Conservation (phyloP, 345 rosid genomes). For the Fremontodendron californicum region DNA sequence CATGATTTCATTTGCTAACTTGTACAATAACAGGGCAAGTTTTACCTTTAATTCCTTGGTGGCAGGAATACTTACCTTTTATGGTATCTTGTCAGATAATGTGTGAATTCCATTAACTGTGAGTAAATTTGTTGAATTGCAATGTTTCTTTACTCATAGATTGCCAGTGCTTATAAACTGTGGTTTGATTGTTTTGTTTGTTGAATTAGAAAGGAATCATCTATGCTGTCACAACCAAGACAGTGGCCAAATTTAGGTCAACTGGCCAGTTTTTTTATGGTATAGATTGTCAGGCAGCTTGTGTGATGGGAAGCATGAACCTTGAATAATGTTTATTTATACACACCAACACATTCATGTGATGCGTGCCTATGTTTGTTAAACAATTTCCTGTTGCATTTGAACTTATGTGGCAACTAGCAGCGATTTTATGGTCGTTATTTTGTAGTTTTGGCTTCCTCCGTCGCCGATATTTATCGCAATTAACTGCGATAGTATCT, state of each 20-base stretch:
- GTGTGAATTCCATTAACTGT: background rate
- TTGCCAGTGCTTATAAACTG: background rate
- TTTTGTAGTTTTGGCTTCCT: too few relatives aligned
- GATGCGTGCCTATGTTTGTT: too few relatives aligned
- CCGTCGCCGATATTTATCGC: too few relatives aligned
- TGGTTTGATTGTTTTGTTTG: background rate
- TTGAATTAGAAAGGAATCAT: conserved; percentile 5
- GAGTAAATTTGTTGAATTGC: background rate
- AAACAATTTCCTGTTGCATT: too few relatives aligned
- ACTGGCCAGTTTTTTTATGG: background rate
- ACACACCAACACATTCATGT: too few relatives aligned
- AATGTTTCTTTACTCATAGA: background rate
- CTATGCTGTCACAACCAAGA: background rate
- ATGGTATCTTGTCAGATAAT: background rate
- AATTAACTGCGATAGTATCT: too few relatives aligned
- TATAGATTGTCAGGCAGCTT: too few relatives aligned
- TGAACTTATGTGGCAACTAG: too few relatives aligned
- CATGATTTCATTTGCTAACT: background rate
- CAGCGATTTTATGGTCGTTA: too few relatives aligned
- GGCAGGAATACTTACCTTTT: background rate
- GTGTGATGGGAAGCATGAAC: background rate
- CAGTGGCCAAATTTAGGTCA: background rate
- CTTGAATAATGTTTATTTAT: background rate
- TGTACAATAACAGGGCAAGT: background rate
- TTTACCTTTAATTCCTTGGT: background rate